A percentile compares a stretch with the other conserved stretches of the same genome.
These are phyloP conservation scores for Aspergillus sclerotiicarbonarius DNA, from an alignment of 495 filamentous ascomycete species.

Conservation along the genomic window DNA sequence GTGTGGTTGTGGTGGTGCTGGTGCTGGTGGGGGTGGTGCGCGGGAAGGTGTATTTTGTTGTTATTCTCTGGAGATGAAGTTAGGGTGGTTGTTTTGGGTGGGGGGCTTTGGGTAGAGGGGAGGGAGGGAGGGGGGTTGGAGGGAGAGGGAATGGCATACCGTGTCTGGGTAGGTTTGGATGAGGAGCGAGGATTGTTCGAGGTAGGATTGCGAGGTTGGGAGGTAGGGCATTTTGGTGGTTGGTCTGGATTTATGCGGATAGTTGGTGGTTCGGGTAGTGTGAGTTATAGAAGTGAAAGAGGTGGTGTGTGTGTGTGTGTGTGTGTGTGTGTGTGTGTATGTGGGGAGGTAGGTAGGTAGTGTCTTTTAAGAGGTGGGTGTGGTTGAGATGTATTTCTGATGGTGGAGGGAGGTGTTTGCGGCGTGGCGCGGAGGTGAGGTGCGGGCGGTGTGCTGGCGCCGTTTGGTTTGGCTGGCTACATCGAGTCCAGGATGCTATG, in stretches of 20 bases:
- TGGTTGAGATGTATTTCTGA: background rate
- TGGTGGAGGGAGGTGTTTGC: background rate
- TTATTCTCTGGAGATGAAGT: conserved; percentile 62
- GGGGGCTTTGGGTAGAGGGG: conserved; percentile 3
- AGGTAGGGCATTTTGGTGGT: conserved; percentile 56
- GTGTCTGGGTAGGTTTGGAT: conserved; percentile 63
- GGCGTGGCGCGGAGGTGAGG: background rate
- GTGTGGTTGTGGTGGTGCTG: conserved; percentile 22
- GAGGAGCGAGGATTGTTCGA: conserved; percentile 61
- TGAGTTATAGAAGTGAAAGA: background rate
- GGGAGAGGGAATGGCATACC: conserved; percentile 52
- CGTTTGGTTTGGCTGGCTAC: background rate
- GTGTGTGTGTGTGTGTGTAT: too few species aligned
- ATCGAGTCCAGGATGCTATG: background rate
- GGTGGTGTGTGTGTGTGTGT: too few species aligned
- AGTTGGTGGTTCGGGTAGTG: background rate
- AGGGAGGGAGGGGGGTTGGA: conserved; percentile 3
- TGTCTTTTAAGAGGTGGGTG: background rate
- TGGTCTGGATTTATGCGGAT: too few species aligned
- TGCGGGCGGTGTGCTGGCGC: background rate
- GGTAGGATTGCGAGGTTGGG: conserved; percentile 58
- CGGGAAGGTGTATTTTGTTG: conserved; percentile 77
- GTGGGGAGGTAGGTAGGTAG: background rate
- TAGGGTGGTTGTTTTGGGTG: conserved; percentile 8
- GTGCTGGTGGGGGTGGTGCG: conserved; percentile 36